These are phyloP conservation scores for Phytopythium montanum DNA, from an alignment of 352 stramenopile species.

Conservation along the genomic window DNA sequence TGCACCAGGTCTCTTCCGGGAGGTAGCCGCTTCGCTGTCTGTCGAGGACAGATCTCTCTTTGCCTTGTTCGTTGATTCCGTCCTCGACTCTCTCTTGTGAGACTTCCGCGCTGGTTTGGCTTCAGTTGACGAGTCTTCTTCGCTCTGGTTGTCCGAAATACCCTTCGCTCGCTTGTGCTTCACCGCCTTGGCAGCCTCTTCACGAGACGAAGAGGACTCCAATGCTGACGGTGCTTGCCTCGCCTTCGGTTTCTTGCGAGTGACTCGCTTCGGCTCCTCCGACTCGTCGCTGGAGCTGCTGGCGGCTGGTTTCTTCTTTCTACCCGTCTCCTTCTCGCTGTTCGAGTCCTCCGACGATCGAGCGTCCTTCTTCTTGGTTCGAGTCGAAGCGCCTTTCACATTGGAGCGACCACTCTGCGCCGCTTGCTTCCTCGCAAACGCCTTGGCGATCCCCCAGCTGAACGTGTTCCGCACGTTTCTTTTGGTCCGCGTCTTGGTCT, in stretches of 20 bases:
- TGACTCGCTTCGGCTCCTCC: neutral
- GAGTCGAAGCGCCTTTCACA: conserved; percentile 13
- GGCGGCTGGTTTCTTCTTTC: conserved; percentile 8
- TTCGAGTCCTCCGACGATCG: conserved; percentile 3
- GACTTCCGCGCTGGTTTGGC: neutral
- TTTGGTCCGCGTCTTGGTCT: conserved; percentile 22
- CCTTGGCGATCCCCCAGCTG: conserved; percentile 68
- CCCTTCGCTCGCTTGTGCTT: neutral
- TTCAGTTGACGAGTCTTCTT: neutral
- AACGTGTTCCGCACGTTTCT: conserved; percentile 62
- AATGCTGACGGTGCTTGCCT: neutral
- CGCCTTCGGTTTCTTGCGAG: neutral
- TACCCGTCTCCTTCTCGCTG: conserved; percentile 4
- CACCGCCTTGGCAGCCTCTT: neutral
- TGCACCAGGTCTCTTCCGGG: neutral
- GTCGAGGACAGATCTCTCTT: neutral
- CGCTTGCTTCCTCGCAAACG: conserved; percentile 55
- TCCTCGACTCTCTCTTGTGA: neutral
- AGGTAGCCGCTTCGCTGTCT: neutral
- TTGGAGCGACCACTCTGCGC: conserved; percentile 5
- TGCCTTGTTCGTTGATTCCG: neutral
- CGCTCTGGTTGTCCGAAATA: conserved; percentile 1
- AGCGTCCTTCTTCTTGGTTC: conserved; percentile 7
- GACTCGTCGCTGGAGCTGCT: conserved; percentile 19
- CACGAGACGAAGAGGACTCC: neutral